Conservation (phyloP, 441 rosid genomes). For the Monsonia emarginata region DNA sequence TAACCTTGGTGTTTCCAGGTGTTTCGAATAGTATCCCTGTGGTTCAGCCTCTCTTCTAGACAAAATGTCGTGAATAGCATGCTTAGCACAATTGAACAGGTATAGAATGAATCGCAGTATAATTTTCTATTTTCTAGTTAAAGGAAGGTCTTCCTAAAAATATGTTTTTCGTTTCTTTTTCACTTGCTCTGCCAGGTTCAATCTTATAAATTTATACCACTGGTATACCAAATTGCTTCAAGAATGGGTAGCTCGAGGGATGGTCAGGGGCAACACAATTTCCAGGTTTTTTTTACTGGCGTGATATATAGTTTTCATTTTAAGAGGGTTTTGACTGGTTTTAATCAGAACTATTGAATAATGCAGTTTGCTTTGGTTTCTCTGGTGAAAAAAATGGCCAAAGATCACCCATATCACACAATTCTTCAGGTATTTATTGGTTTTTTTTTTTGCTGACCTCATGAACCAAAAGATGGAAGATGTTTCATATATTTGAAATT, state of each 20-base stretch:
- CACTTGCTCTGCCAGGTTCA: conserved; percentile 51
- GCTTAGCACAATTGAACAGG: conserved; percentile 68
- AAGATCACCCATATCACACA: conserved; percentile 93
- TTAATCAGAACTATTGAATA: conserved; percentile 24
- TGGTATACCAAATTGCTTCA: conserved; percentile 95
- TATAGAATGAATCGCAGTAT: conserved; percentile 19
- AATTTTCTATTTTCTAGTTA: not conserved
- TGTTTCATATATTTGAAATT: conserved; percentile 9
- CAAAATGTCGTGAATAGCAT: conserved; percentile 60
- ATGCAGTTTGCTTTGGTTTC: conserved; percentile 81
- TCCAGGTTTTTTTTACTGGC: conserved; percentile 56
- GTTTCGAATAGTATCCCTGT: conserved; percentile 74
- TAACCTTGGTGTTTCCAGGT: conserved; percentile 47
- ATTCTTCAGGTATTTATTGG: conserved; percentile 62
- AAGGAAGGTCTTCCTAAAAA: not conserved
- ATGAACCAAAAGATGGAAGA: conserved; percentile 14
- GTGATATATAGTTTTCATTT: conserved; percentile 11
- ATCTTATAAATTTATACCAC: conserved; percentile 84
- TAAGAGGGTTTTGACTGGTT: conserved; percentile 14
- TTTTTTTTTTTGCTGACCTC: conserved; percentile 9
- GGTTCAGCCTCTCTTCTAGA: conserved; percentile 75
- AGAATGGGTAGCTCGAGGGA: conserved; percentile 86
- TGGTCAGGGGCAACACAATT: conserved; percentile 50
- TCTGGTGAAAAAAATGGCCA: conserved; percentile 93
- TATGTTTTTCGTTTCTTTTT: conserved; percentile 9